phyloP scores from a whole-genome alignment of 2,329 filamentous ascomycete species.

The Chrysoporthe austroafricana region DNA sequence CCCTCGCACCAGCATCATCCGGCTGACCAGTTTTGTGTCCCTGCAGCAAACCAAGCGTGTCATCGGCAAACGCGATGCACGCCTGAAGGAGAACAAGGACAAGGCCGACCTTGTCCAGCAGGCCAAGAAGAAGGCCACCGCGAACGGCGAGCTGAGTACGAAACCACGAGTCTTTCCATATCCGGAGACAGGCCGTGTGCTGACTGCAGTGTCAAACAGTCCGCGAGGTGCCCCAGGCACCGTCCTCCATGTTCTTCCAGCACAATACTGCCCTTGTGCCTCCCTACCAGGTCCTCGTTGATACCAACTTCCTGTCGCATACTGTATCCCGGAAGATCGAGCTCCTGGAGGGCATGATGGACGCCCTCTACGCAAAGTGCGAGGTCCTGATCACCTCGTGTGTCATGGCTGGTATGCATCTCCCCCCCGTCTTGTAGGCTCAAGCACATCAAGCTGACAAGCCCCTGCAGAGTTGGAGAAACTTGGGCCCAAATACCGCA shows the following conservation, averaged over 20 bases:
- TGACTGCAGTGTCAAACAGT: conserved; percentile 20
- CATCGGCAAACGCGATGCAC: conserved; percentile 78
- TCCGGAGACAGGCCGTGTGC: conserved; percentile 14
- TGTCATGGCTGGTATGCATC: conserved; percentile 52
- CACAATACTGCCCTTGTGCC: conserved; percentile 86
- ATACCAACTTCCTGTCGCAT: conserved; percentile 90
- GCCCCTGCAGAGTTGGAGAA: conserved; percentile 66
- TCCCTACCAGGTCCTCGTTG: conserved; percentile 78
- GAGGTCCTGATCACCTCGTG: conserved; percentile 84
- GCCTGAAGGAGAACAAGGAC: conserved; percentile 79
- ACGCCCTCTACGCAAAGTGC: conserved; percentile 89
- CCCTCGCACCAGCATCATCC: neutral
- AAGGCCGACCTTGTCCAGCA: conserved; percentile 65
- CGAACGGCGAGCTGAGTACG: conserved; percentile 63
- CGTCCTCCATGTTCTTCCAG: conserved; percentile 84
- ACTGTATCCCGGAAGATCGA: conserved; percentile 85
- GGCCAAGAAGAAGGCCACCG: conserved; percentile 60
- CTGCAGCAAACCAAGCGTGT: conserved; percentile 71
- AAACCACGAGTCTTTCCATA: neutral
- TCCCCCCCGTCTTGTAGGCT: neutral
- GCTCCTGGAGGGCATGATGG: conserved; percentile 69
- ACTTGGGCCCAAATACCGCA: conserved; percentile 83
- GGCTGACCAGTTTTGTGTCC: conserved; percentile 5
- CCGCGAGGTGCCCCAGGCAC: conserved; percentile 65
- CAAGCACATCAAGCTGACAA: neutral